phyloP scores from a whole-genome alignment of 768 basidiomycete genomes.

The Thelephora ganbajun region DNA sequence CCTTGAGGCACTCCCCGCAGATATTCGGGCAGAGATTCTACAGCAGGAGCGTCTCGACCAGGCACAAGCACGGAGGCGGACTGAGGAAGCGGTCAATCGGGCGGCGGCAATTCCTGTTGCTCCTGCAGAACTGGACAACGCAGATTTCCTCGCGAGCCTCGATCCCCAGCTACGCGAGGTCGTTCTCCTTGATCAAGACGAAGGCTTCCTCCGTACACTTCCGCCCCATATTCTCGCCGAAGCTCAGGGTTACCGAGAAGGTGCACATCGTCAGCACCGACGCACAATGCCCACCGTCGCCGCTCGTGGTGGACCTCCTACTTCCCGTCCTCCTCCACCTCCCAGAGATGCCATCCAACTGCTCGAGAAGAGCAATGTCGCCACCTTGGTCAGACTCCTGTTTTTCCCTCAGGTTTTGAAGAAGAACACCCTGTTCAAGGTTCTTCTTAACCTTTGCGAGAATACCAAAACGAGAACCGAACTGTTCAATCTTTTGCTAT shows the following conservation, averaged over 20 bases:
- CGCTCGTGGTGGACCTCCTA: neutral
- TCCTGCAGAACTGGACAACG: slow-evolving; percentile 70
- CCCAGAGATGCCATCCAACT: slow-evolving; percentile 86
- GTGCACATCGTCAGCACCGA: slow-evolving; percentile 18
- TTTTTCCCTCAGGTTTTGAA: slow-evolving; percentile 92
- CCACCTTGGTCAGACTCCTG: slow-evolving; percentile 78
- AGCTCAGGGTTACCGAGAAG: slow-evolving; percentile 59
- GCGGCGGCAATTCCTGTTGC: slow-evolving; percentile 23
- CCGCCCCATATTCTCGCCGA: slow-evolving; percentile 83
- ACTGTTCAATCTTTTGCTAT: slow-evolving; percentile 87
- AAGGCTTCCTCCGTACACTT: slow-evolving; percentile 67
- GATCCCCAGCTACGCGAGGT: slow-evolving; percentile 82
- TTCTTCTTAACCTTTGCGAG: slow-evolving; percentile 91
- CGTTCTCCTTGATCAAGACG: slow-evolving; percentile 83
- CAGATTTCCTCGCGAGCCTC: slow-evolving; percentile 83
- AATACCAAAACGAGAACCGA: slow-evolving; percentile 86
- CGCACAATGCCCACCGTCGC: neutral
- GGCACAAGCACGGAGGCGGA: slow-evolving; percentile 45
- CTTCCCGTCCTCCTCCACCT: slow-evolving; percentile 31
- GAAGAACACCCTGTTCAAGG: slow-evolving; percentile 75
- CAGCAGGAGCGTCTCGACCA: slow-evolving; percentile 88
- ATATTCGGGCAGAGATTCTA: slow-evolving; percentile 92
- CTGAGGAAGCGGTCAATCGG: slow-evolving; percentile 21
- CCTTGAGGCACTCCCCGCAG: slow-evolving; percentile 89
- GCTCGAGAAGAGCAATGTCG: slow-evolving; percentile 80